Percentiles rank a stretch among this genome's conserved stretches.
phyloP scores from a whole-genome alignment of 768 basidiomycete species.

The Rubroboletus pulcherrimus region DNA sequence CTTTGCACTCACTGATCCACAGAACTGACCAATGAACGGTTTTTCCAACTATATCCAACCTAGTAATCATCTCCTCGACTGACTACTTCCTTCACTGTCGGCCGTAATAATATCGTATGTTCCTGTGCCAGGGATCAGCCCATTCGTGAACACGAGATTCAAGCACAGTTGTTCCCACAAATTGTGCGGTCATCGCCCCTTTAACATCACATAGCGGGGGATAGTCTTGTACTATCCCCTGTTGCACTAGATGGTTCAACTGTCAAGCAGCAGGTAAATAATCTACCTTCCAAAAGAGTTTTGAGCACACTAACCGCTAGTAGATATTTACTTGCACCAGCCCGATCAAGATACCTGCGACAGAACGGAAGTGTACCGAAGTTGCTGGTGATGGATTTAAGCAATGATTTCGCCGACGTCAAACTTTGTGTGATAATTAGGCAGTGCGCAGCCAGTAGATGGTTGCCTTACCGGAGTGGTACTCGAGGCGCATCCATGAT shows the following conservation, averaged over 20 bases:
- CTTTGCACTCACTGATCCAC: slow-evolving; percentile 4
- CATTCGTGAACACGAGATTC: neutral
- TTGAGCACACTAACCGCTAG: slow-evolving; percentile 59
- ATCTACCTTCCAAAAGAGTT: neutral
- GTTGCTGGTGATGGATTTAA: slow-evolving; percentile 84
- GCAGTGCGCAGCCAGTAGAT: neutral
- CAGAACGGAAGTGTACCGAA: slow-evolving; percentile 97
- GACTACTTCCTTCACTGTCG: slow-evolving; percentile 81
- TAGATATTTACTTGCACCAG: slow-evolving; percentile 90
- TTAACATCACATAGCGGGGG: slow-evolving; percentile 85
- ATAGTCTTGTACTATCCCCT: slow-evolving; percentile 88
- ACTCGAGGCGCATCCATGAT: slow-evolving; percentile 66
- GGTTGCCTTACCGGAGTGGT: slow-evolving; percentile 59
- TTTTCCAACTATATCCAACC: slow-evolving; percentile 13
- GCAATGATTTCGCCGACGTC: slow-evolving; percentile 78
- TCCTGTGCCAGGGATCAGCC: slow-evolving; percentile 46
- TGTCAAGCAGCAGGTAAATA: slow-evolving; percentile 27
- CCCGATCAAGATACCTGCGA: slow-evolving; percentile 88
- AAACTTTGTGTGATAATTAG: slow-evolving; percentile 45
- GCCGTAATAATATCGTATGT: slow-evolving; percentile 80
- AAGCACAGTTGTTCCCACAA: slow-evolving; percentile 44
- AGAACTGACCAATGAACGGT: neutral
- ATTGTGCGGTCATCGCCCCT: slow-evolving; percentile 93
- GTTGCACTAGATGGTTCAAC: slow-evolving; percentile 86
- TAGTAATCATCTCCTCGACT: slow-evolving; percentile 83